These are phyloP conservation scores for Russula vinacea DNA, from an alignment of 768 basidiomycete genomes.

Conservation along the genomic window DNA sequence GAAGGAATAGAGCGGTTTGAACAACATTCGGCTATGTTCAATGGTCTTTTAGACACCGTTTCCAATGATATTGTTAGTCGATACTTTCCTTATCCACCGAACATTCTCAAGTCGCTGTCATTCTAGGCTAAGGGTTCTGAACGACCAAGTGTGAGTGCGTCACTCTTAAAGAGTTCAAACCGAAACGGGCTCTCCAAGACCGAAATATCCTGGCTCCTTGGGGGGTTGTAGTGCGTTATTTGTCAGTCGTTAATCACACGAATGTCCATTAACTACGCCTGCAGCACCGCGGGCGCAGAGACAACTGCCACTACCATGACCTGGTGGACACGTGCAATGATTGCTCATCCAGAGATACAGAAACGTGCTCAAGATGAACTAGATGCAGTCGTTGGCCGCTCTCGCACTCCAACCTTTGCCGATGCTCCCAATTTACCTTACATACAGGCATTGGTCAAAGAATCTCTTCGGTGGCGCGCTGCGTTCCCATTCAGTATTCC, in stretches of 20 bases:
- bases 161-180: too few relatives aligned
- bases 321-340: conserved; percentile 26
- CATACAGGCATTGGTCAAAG: conserved; percentile 16
- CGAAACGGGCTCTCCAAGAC: too few relatives aligned
- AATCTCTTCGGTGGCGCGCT: conserved; percentile 21
- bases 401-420: conserved; percentile 7
- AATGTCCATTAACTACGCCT: too few relatives aligned
- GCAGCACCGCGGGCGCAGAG: background rate
- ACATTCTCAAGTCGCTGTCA: too few relatives aligned
- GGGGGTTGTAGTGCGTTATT: too few relatives aligned
- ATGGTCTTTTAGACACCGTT: conserved; percentile 4
- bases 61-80: background rate
- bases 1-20: background rate
- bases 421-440: conserved; percentile 11
- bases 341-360: conserved; percentile 24
- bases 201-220: too few relatives aligned
- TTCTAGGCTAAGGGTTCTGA: too few relatives aligned
- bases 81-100: too few relatives aligned
- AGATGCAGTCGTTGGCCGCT: conserved; percentile 13
- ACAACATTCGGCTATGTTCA: background rate
- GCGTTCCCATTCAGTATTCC: background rate
- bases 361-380: conserved; percentile 20
- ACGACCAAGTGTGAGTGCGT: too few relatives aligned
- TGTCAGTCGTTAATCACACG: too few relatives aligned
- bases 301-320: conserved; percentile 14